Conservation (phyloP, 2,329 filamentous ascomycete genomes). For the Metarhizium robertsii region DNA sequence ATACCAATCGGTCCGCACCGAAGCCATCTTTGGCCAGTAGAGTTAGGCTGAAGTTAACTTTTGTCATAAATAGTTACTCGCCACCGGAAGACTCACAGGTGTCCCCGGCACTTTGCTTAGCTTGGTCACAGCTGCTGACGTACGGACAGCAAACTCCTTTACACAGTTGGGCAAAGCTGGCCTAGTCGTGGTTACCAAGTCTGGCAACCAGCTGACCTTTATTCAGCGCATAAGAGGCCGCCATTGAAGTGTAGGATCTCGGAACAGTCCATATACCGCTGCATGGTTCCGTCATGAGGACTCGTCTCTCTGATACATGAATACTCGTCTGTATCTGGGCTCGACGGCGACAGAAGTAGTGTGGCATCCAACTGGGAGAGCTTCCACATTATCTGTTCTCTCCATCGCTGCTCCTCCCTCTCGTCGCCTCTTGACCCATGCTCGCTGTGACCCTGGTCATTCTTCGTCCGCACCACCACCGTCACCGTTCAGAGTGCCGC, state of each 20-base stretch:
- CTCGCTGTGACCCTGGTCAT: constrained; percentile 7
- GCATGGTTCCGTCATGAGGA: constrained; percentile 11
- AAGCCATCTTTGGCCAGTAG: neutral
- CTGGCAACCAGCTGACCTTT: neutral
- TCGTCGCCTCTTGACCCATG: constrained; percentile 4
- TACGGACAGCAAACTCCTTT: neutral
- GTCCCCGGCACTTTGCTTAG: neutral
- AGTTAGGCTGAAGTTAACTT: neutral
- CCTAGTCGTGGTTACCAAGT: neutral
- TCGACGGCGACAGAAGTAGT: neutral
- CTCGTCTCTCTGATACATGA: neutral
- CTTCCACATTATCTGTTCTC: neutral
- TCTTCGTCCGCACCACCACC: constrained; percentile 6
- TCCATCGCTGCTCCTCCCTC: neutral
- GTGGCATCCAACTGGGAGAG: constrained; percentile 1
- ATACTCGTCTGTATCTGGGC: neutral
- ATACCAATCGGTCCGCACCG: neutral
- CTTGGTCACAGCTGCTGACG: neutral
- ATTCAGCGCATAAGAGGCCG: neutral
- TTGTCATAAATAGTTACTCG: neutral
- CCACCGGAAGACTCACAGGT: neutral
- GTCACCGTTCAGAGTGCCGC: constrained; percentile 6
- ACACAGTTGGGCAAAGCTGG: neutral
- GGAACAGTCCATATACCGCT: constrained; percentile 6
- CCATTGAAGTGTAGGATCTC: neutral